Conservation (phyloP, 371 early-diverging fungal species). For the Mucor velutinosus region DNA sequence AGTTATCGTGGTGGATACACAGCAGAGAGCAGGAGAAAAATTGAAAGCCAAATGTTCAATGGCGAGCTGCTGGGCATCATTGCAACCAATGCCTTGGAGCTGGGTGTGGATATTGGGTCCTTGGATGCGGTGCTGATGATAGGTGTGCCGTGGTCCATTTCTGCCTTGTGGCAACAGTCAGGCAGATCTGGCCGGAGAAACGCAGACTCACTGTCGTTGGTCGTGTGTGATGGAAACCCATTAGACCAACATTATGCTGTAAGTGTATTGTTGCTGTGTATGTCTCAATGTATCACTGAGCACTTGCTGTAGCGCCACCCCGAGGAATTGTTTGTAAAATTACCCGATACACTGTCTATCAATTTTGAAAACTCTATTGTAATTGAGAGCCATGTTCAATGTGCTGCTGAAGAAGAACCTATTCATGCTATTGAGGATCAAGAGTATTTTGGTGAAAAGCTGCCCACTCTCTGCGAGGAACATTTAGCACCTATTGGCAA, state of each 20-base stretch:
- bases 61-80: conserved; percentile 59
- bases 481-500: conserved; percentile 31
- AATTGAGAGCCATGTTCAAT: conserved; percentile 63
- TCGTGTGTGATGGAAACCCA: conserved; percentile 52
- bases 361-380: conserved; percentile 45
- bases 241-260: conserved; percentile 61
- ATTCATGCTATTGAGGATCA: conserved; percentile 37
- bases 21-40: conserved; percentile 53
- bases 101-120: conserved; percentile 73
- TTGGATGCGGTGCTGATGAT: conserved; percentile 64
- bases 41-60: conserved; percentile 59
- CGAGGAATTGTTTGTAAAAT: conserved; percentile 44
- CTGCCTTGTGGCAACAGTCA: conserved; percentile 65
- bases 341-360: conserved; percentile 34
- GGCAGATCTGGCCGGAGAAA: conserved; percentile 73
- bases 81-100: conserved; percentile 71
- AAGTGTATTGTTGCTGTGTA: background rate
- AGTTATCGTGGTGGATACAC: conserved; percentile 71
- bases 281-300: too few species aligned
- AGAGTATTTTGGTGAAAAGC: conserved; percentile 40
- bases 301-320: conserved; percentile 37
- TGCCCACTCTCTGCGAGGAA: conserved; percentile 27
- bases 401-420: conserved; percentile 63
- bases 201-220: conserved; percentile 59
- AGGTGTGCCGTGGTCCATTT: conserved; percentile 60